A percentile compares a stretch with the other conserved stretches of the same genome.
These are phyloP conservation scores for Sporobolomyces roseus DNA, from an alignment of 768 basidiomycete species.

Conservation along the genomic window DNA sequence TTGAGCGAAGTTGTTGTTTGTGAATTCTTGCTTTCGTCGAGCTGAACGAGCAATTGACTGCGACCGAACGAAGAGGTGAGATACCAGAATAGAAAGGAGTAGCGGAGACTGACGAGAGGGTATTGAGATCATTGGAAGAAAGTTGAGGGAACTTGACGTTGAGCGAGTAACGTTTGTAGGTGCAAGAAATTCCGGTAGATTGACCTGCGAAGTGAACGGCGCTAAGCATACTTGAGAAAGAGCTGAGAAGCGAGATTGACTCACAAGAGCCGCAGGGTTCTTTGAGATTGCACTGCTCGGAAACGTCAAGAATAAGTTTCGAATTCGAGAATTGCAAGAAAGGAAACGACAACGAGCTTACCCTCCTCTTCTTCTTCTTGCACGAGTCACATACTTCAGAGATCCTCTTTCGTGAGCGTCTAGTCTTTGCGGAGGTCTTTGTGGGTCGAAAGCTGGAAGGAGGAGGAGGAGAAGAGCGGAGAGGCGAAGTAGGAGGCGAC, in stretches of 20 bases:
- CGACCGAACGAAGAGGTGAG: neutral
- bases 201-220: neutral
- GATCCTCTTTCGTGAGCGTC: neutral
- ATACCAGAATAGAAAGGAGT: neutral
- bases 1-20: neutral
- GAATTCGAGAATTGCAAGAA: too few relatives aligned
- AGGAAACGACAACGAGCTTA: neutral
- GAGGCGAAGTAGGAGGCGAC: too few relatives aligned
- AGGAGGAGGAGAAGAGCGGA: too few relatives aligned
- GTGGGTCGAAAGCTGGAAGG: too few relatives aligned
- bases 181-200: neutral
- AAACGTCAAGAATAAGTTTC: too few relatives aligned
- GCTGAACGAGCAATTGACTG: neutral
- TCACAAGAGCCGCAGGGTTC: neutral
- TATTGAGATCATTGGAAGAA: neutral
- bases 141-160: neutral
- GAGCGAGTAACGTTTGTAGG: constrained; percentile 1
- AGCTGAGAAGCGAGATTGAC: neutral
- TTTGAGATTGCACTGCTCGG: neutral
- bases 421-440: too few relatives aligned
- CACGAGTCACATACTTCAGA: neutral
- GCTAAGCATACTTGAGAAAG: neutral
- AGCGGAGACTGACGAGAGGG: neutral
- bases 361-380: neutral
- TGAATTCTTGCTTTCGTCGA: neutral